A percentile compares a stretch with the other conserved stretches of the same genome.
These are phyloP conservation scores for Zizania palustris DNA, from an alignment of 202 grass and related monocot genomes.

Conservation along the genomic window DNA sequence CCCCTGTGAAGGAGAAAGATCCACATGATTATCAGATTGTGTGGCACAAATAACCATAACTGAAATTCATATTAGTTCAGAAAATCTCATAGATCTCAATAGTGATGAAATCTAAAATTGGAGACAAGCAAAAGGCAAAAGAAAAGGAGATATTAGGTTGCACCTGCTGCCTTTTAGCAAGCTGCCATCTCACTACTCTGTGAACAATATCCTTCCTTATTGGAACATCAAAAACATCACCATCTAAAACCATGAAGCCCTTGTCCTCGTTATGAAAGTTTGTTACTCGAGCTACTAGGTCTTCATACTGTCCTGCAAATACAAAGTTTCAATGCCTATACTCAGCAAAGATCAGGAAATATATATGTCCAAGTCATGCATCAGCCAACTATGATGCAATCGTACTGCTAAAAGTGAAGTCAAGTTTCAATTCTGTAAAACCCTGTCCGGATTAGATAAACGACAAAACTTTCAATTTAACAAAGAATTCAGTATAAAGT, in stretches of 20 bases:
- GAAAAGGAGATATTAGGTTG: slow-evolving; percentile 28
- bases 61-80: neutral
- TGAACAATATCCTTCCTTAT: slow-evolving; percentile 93
- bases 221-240: slow-evolving; percentile 88
- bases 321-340: slow-evolving; percentile 17
- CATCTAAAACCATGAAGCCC: slow-evolving; percentile 87
- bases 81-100: slow-evolving; percentile 11
- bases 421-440: slow-evolving; percentile 9
- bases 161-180: slow-evolving; percentile 91
- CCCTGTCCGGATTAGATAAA: neutral
- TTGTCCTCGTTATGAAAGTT: slow-evolving; percentile 86
- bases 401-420: slow-evolving; percentile 10
- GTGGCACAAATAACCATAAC: no score
- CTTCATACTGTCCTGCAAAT: slow-evolving; percentile 73
- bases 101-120: neutral
- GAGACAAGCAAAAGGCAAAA: slow-evolving; percentile 15
- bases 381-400: neutral
- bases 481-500: neutral
- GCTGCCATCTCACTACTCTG: slow-evolving; percentile 79
- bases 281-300: slow-evolving; percentile 77
- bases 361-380: neutral
- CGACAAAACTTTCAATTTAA: neutral
- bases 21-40: neutral
- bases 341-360: slow-evolving; percentile 2
- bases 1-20: slow-evolving; percentile 54